phyloP scores from a whole-genome alignment of 2,329 filamentous ascomycete genomes.

The Calonectria henricotiae region DNA sequence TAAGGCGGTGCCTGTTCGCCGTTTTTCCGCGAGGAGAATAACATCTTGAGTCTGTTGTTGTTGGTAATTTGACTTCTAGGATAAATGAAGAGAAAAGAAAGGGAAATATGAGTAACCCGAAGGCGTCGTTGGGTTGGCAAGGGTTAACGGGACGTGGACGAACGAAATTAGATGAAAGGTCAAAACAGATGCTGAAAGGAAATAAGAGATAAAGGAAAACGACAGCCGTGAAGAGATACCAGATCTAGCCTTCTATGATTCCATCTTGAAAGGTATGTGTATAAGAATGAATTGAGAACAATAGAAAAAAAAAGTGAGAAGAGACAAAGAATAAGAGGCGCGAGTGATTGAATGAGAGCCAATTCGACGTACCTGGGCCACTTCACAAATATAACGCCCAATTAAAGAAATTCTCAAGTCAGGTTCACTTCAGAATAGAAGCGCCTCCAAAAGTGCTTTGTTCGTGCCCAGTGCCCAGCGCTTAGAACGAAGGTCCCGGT shows the following conservation, averaged over 20 bases:
- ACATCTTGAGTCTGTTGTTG: constrained; percentile 58
- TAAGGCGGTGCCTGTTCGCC: constrained; percentile 54
- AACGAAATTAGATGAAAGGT: constrained; percentile 41
- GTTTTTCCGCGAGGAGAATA: constrained; percentile 58
- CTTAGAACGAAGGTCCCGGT: constrained; percentile 44
- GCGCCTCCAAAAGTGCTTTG: constrained; percentile 39
- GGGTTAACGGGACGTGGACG: constrained; percentile 34
- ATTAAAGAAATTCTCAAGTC: constrained; percentile 42
- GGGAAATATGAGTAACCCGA: constrained; percentile 17
- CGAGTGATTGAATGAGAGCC: constrained; percentile 41
- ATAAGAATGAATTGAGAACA: constrained; percentile 40
- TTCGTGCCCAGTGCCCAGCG: constrained; percentile 46
- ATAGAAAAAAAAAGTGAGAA: constrained; percentile 42
- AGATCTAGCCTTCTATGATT: constrained; percentile 51
- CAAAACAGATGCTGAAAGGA: constrained; percentile 31
- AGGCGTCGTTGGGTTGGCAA: constrained; percentile 26
- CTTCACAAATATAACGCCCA: constrained; percentile 47
- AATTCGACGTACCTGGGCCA: constrained; percentile 45
- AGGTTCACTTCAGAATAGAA: constrained; percentile 41
- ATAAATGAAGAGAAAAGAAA: constrained; percentile 33
- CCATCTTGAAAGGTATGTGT: constrained; percentile 46
- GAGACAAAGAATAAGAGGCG: constrained; percentile 51
- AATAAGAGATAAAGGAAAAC: constrained; percentile 34
- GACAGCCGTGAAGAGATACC: constrained; percentile 30
- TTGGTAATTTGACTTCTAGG: constrained; percentile 49